phyloP scores from a whole-genome alignment of 2,329 filamentous ascomycete genomes.

The Fusarium sambucinum region DNA sequence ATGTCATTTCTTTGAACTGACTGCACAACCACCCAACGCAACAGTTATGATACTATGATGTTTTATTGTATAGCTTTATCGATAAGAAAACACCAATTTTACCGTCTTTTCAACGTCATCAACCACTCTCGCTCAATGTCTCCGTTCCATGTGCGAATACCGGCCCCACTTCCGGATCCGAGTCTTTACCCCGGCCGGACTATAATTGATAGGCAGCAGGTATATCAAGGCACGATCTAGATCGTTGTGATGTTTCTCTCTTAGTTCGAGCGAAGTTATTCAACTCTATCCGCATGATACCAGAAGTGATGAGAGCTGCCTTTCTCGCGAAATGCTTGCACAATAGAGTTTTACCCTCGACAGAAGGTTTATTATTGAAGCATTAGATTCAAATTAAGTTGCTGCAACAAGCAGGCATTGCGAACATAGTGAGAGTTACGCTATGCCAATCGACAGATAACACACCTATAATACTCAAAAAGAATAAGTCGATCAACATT shows the following conservation, averaged over 20 bases:
- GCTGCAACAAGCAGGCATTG: too few species aligned
- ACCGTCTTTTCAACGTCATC: background rate
- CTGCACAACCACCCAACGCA: background rate
- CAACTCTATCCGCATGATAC: background rate
- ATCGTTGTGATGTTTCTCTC: background rate
- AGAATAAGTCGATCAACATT: too few species aligned
- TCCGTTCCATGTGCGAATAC: background rate
- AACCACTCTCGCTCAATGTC: background rate
- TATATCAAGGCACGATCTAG: background rate
- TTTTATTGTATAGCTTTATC: background rate
- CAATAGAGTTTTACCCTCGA: background rate
- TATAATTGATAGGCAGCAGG: background rate
- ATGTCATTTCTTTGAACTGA: conserved; percentile 13
- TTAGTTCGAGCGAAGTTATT: background rate
- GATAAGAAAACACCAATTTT: background rate
- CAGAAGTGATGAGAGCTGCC: background rate
- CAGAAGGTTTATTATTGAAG: too few species aligned
- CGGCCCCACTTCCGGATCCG: conserved; percentile 12
- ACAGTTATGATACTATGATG: background rate
- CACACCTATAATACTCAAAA: too few species aligned
- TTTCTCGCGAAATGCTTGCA: background rate
- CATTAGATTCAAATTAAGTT: too few species aligned
- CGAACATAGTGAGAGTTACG: too few species aligned
- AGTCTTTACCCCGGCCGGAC: background rate
- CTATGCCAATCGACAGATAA: too few species aligned